These are phyloP conservation scores for Anisodus tanguticus DNA, from an alignment of 257 asterid species.

Conservation along the genomic window DNA sequence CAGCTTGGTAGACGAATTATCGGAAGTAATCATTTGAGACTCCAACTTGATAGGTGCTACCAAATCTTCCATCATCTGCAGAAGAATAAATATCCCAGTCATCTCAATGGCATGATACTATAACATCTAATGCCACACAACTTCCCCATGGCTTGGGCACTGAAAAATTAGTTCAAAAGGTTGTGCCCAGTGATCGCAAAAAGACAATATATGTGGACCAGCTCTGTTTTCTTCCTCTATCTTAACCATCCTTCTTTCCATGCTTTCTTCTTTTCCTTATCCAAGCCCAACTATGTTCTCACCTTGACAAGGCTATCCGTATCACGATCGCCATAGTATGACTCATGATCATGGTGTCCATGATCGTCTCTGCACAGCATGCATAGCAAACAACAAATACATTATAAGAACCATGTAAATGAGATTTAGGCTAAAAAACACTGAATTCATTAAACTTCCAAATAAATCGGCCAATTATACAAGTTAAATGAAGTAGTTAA, in stretches of 20 bases:
- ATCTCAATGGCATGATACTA: background rate
- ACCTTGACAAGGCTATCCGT: slow-evolving; percentile 86
- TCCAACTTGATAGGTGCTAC: slow-evolving; percentile 75
- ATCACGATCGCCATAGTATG: slow-evolving; percentile 98
- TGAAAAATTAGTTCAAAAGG: background rate
- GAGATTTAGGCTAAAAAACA: background rate
- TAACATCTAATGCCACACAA: background rate
- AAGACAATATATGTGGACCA: background rate
- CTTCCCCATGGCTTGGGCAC: slow-evolving; percentile 10
- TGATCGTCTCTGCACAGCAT: slow-evolving; percentile 63
- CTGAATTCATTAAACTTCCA: background rate
- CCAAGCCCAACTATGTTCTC: slow-evolving; percentile 38
- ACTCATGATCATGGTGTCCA: slow-evolving; percentile 94
- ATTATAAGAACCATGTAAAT: slow-evolving; percentile 29
- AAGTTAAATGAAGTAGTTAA: background rate
- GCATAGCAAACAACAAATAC: slow-evolving; percentile 24
- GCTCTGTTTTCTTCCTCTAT: background rate
- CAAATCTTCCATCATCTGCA: slow-evolving; percentile 88
- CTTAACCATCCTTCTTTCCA: slow-evolving; percentile 14
- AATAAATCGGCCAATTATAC: background rate
- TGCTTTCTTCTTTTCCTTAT: slow-evolving; percentile 30
- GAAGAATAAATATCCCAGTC: slow-evolving; percentile 26
- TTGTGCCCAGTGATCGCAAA: background rate
- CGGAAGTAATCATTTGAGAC: slow-evolving; percentile 55
- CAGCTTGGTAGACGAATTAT: slow-evolving; percentile 39